These are phyloP conservation scores for Tolypocladium inflatum DNA, from an alignment of 2,329 filamentous ascomycete genomes.

Conservation along the genomic window DNA sequence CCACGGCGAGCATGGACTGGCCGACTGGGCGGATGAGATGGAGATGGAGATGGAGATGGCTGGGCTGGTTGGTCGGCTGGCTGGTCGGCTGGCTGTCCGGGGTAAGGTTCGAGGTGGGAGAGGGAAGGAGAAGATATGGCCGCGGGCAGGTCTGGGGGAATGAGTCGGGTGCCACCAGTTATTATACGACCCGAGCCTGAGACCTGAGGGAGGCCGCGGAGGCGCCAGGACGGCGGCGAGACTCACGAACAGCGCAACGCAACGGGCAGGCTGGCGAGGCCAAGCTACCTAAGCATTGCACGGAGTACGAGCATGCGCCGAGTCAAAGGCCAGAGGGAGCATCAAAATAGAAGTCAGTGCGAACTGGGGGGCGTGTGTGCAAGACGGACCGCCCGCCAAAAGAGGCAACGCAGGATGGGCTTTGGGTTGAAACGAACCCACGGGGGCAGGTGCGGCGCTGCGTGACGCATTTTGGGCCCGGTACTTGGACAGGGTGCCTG, in stretches of 20 bases:
- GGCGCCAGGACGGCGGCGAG: not conserved
- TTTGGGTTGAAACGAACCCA: not conserved
- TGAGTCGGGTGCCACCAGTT: constrained; percentile 1
- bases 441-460: not conserved
- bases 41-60: not conserved
- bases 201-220: not conserved
- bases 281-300: not conserved
- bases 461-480: not conserved
- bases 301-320: not conserved
- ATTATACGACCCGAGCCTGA: not conserved
- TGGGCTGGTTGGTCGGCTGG: not conserved
- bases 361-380: not conserved
- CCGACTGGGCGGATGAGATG: not conserved
- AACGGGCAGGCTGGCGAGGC: not conserved
- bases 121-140: constrained; percentile 10
- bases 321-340: not conserved
- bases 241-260: not conserved
- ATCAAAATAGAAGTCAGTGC: not conserved
- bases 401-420: not conserved
- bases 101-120: not conserved
- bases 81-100: not conserved
- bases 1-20: not conserved
- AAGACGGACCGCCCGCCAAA: not conserved
- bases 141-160: constrained; percentile 17
- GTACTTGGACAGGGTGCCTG: not conserved